These are phyloP conservation scores for Eucalyptus cladocalyx DNA, from an alignment of 345 rosid species.

Conservation along the genomic window DNA sequence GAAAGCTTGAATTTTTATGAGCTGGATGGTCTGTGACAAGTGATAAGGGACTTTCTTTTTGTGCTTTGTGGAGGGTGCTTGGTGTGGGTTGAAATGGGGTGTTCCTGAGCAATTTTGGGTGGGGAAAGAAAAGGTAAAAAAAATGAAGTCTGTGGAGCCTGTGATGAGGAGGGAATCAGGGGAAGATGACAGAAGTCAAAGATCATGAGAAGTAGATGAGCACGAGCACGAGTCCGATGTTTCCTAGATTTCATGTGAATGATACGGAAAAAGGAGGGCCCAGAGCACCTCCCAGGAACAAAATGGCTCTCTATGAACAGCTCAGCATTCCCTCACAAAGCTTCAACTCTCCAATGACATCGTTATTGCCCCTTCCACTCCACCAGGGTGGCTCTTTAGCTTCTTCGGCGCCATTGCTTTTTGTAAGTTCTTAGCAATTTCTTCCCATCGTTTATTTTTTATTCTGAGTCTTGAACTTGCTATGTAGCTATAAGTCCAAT, in stretches of 20 bases:
- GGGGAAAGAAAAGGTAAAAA: background rate
- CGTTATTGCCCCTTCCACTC: slow-evolving; percentile 22
- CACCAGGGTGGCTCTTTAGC: slow-evolving; percentile 4
- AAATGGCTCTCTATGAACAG: slow-evolving; percentile 74
- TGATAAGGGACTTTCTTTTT: background rate
- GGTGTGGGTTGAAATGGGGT: background rate
- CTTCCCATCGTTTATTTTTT: background rate
- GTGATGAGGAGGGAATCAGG: background rate
- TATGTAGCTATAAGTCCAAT: background rate
- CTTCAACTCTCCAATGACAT: slow-evolving; percentile 4
- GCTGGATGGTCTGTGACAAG: background rate
- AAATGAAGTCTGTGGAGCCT: background rate
- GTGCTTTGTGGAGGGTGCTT: background rate
- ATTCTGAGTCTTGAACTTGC: background rate
- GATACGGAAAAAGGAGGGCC: slow-evolving; percentile 57
- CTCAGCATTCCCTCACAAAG: slow-evolving; percentile 49
- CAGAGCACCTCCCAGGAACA: slow-evolving; percentile 67
- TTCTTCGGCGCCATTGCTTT: slow-evolving; percentile 5
- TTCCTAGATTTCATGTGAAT: slow-evolving; percentile 63
- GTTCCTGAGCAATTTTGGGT: background rate
- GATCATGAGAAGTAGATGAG: slow-evolving; percentile 24
- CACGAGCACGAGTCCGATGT: slow-evolving; percentile 33
- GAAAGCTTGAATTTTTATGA: background rate
- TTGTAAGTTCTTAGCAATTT: background rate
- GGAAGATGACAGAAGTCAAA: slow-evolving; percentile 22